Evolutionary conservation across 2,329 filamentous ascomycete genomes (phyloP).

Genomic region (Cercospora sp.): DNA sequence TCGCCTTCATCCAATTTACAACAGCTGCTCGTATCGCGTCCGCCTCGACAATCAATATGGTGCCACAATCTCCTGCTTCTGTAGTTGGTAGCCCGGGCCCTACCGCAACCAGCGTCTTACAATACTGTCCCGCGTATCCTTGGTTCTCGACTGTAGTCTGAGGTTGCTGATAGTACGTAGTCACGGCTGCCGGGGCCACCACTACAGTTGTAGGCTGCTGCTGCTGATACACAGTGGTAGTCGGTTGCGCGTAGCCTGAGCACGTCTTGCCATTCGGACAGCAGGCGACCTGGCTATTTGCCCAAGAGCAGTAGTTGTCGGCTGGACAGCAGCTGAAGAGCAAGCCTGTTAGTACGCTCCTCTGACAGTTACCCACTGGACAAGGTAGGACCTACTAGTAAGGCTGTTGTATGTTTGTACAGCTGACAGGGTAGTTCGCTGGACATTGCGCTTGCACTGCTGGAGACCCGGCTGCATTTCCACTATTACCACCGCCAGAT

Average conservation of each 20-base stretch:
- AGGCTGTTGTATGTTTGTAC: conserved; percentile 44
- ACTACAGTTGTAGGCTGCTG: conserved; percentile 25
- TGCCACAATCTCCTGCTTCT: conserved; percentile 37
- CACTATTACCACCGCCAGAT: conserved; percentile 8
- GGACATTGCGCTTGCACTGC: conserved; percentile 41
- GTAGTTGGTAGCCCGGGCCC: conserved; percentile 39
- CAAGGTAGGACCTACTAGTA: conserved; percentile 43
- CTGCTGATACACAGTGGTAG: conserved; percentile 25
- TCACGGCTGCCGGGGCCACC: conserved; percentile 27
- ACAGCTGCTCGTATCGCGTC: conserved; percentile 20
- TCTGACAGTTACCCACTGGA: background rate
- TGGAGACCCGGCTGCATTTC: conserved; percentile 23
- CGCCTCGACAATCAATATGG: conserved; percentile 37
- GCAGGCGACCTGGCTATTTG: conserved; percentile 37
- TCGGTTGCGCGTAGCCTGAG: conserved; percentile 30
- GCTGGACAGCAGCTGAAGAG: conserved; percentile 38
- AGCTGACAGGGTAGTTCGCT: conserved; percentile 42
- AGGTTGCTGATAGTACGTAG: conserved; percentile 11
- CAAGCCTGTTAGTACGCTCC: conserved; percentile 2
- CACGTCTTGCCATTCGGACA: conserved; percentile 38
- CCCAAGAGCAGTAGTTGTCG: conserved; percentile 36
- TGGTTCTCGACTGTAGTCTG: conserved; percentile 17
- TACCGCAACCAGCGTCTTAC: conserved; percentile 37
- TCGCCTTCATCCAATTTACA: conserved; percentile 23
- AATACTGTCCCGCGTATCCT: conserved; percentile 34